phyloP scores from a whole-genome alignment of 2,329 filamentous ascomycete genomes.

The Dothideomycetidae sp. region DNA sequence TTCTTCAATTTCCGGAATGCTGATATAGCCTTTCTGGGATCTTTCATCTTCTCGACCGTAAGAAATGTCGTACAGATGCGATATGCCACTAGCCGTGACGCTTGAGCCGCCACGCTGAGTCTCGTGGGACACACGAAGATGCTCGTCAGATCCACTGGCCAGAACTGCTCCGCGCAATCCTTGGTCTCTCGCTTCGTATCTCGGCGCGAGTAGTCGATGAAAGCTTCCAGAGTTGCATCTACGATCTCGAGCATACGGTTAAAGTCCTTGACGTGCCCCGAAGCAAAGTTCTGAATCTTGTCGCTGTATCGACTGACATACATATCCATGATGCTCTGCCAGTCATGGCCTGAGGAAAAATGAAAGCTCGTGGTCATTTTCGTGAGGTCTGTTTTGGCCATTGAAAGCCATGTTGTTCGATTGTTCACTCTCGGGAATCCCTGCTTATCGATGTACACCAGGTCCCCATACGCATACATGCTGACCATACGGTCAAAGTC shows the following conservation, averaged over 20 bases:
- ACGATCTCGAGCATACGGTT: slow-evolving; percentile 19
- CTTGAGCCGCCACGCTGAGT: slow-evolving; percentile 16
- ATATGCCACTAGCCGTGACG: slow-evolving; percentile 20
- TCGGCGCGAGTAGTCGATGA: slow-evolving; percentile 25
- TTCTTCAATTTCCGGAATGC: slow-evolving; percentile 29
- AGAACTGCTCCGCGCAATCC: slow-evolving; percentile 35
- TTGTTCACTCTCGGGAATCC: slow-evolving; percentile 28
- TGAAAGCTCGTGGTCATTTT: slow-evolving; percentile 12
- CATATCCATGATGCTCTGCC: slow-evolving; percentile 55
- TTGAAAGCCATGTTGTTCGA: slow-evolving; percentile 18
- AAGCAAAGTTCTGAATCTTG: slow-evolving; percentile 32
- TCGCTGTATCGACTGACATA: slow-evolving; percentile 48
- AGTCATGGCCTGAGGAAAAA: slow-evolving; percentile 35
- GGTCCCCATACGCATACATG: slow-evolving; percentile 28
- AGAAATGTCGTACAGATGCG: slow-evolving; percentile 25
- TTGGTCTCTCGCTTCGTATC: slow-evolving; percentile 28
- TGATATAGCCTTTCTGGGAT: slow-evolving; percentile 17
- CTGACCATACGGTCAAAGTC: slow-evolving; percentile 38
- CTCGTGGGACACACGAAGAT: slow-evolving; percentile 10
- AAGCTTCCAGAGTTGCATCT: slow-evolving; percentile 22
- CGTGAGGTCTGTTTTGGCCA: slow-evolving; percentile 16
- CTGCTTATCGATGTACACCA: slow-evolving; percentile 22
- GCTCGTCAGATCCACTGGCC: slow-evolving; percentile 17
- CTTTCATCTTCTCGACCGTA: slow-evolving; percentile 12
- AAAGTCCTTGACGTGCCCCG: slow-evolving; percentile 14